Percentiles rank a stretch among this genome's conserved stretches.
These are phyloP conservation scores for Ilex aquifolium DNA, from an alignment of 257 asterid species.

Conservation along the genomic window DNA sequence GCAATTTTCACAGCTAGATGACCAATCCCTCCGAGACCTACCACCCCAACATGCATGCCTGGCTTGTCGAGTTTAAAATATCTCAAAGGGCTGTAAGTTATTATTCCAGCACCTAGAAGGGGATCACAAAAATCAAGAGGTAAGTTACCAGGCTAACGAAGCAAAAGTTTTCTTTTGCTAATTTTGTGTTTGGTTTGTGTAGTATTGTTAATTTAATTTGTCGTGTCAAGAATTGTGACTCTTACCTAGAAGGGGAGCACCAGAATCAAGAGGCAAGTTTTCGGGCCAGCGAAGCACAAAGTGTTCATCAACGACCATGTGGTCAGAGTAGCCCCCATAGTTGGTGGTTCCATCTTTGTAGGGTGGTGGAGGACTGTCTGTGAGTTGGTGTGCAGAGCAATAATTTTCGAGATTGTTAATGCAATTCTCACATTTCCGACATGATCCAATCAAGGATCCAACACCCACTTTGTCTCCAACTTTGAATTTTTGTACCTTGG, in stretches of 20 bases:
- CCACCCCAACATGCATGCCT: neutral
- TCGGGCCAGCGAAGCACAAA: neutral
- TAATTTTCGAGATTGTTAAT: neutral
- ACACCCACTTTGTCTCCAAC: constrained; percentile 49
- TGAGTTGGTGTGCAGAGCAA: neutral
- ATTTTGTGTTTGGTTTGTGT: no score
- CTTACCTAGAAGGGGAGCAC: no score
- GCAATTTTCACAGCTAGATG: constrained; percentile 21
- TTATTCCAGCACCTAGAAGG: neutral
- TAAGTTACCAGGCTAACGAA: neutral
- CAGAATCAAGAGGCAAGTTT: no score
- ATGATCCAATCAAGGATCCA: constrained; percentile 34
- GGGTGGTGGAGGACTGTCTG: no score
- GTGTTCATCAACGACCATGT: neutral
- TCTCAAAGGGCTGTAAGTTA: neutral
- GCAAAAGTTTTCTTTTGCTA: no score
- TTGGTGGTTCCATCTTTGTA: neutral
- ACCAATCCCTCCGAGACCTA: constrained; percentile 15
- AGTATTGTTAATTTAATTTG: no score
- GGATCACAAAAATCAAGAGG: neutral
- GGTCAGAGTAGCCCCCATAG: neutral
- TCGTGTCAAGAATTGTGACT: no score
- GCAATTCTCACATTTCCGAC: constrained; percentile 4
- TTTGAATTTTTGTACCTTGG: constrained; percentile 38
- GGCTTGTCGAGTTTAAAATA: neutral